Conservation (phyloP, 495 filamentous ascomycete genomes). For the Penicillium bovifimosum region DNA sequence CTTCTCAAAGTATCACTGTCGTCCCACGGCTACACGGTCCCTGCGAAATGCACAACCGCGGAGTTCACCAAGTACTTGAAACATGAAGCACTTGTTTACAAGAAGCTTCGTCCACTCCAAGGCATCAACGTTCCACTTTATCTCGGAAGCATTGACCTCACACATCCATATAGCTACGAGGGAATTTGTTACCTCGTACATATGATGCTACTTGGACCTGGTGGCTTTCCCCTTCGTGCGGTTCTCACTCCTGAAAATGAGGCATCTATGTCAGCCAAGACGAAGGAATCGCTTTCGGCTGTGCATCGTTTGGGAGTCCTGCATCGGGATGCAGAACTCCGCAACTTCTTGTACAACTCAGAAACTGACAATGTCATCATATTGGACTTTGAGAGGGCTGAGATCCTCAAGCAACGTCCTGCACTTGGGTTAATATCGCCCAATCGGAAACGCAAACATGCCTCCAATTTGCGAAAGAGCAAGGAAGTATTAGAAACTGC, state of each 20-base stretch:
- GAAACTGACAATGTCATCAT: neutral
- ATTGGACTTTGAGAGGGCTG: constrained; percentile 5
- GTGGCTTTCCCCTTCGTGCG: no score
- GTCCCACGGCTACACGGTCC: constrained; percentile 25
- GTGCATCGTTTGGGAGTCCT: no score
- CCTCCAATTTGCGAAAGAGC: no score
- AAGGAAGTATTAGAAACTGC: no score
- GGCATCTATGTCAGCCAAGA: no score
- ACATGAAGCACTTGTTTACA: constrained; percentile 29
- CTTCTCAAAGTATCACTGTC: constrained; percentile 37
- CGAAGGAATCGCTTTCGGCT: neutral
- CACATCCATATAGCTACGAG: constrained; percentile 7
- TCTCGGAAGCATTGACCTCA: constrained; percentile 17
- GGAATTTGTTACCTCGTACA: neutral
- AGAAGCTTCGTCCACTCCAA: constrained; percentile 26
- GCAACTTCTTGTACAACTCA: constrained; percentile 1
- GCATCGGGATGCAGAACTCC: no score
- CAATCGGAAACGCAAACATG: no score
- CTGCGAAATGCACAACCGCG: constrained; percentile 33
- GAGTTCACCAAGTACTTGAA: constrained; percentile 17
- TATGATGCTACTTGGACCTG: neutral
- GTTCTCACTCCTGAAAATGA: no score
- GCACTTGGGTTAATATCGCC: no score
- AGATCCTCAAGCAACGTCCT: no score
- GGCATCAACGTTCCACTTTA: constrained; percentile 28